Evolutionary conservation across 2,329 filamentous ascomycete species (phyloP), one percentile per base, ranked within the genome.

Genomic region (Ascochyta fabae): DNA sequence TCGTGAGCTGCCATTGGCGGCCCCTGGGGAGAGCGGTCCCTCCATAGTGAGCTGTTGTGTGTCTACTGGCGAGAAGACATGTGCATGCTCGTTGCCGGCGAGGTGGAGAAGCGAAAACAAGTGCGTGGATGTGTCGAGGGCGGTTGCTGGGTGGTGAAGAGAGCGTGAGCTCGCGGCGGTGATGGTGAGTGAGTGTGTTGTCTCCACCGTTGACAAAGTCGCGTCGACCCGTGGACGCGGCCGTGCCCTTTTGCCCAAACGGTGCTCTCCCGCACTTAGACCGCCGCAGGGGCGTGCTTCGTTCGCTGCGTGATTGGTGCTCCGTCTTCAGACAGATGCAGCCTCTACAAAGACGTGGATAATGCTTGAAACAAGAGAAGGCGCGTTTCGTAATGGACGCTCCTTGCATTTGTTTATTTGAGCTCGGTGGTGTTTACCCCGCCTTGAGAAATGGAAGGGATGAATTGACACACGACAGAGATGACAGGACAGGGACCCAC

Each of bases 21-120:
- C 72, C 68, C 72, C 73, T 70, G 73, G 72, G 60, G 70, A 65
- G 69, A 77, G 64, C 62, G 75, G 76, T 69, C 71, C 75, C 70
- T 77, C 76, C 75, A 78, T 78, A 53, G 44, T 75, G 59, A 57
- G 56, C 53, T 67, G 70, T 62, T 67, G 57, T 56, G 60, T 59
- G 48, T 59, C 36, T 66, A 61, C 61, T 46, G 64, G 58, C 54
- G 53, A 40, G 63, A 49, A 67, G 63, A 71, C 73, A 75, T 75
- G 67, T 69, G 69, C 64, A 63, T 61, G 60, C 62, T 59, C 58
- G 63, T 61, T 66, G 54, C 56, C 49, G 27, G 50, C 54, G 57
- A 59, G 38, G 48, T 31, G 44, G 54, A 38, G 48, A 33, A 51
- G 41, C 38, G 51, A 53, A 31, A 45, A 15, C 40, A 36, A 35